phyloP scores from a whole-genome alignment of 139 green algal genomes.

The Yamagishiella unicocca region DNA sequence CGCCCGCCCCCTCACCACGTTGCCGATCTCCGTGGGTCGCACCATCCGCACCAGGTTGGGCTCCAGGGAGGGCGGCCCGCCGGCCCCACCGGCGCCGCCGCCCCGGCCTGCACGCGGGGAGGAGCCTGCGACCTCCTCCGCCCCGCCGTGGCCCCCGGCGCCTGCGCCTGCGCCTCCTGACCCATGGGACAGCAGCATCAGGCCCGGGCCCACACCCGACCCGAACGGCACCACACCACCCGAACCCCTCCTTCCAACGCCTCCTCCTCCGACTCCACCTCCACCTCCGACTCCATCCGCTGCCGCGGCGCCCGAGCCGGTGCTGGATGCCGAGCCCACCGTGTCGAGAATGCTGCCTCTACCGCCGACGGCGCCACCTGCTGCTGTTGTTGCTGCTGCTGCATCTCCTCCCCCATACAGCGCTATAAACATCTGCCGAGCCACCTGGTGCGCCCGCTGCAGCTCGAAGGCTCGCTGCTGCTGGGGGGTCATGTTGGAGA shows the following conservation, averaged over 20 bases:
- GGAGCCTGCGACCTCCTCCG: background rate
- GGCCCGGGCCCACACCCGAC: background rate
- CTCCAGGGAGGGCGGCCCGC: conserved; percentile 11
- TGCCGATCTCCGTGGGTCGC: conserved; percentile 27
- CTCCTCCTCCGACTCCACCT: background rate
- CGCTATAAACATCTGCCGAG: background rate
- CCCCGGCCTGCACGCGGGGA: background rate
- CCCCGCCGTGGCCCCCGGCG: background rate
- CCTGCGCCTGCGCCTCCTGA: background rate
- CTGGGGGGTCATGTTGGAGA: conserved; percentile 41
- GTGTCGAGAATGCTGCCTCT: background rate
- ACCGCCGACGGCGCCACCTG: background rate
- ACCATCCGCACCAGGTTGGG: conserved; percentile 33
- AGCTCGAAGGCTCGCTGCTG: conserved; percentile 21
- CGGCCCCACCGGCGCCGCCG: too few species aligned
- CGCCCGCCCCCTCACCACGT: conserved; percentile 28
- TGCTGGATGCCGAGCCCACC: background rate
- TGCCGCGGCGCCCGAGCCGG: background rate
- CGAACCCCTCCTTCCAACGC: background rate
- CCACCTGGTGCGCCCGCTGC: conserved; percentile 26
- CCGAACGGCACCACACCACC: background rate
- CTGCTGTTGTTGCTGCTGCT: background rate
- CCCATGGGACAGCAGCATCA: background rate
- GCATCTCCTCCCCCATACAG: background rate
- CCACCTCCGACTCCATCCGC: background rate